phyloP scores from a whole-genome alignment of 352 stramenopile genomes.

The Phytopythium cucurbitacearum region DNA sequence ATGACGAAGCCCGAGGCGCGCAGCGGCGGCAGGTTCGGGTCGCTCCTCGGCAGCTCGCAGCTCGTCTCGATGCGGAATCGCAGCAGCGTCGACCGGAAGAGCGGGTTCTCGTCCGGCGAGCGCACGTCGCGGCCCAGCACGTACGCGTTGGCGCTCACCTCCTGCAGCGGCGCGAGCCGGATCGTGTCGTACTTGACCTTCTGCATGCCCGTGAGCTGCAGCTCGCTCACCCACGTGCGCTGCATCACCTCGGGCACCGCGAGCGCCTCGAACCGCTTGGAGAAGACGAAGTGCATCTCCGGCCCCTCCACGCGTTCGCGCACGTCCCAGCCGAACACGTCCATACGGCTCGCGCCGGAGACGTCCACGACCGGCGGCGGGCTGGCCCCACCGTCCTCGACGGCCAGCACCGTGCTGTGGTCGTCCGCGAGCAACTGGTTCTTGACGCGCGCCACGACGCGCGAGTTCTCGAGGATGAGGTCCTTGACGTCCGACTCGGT shows the following conservation, averaged over 20 bases:
- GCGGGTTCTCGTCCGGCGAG: slow-evolving; percentile 24
- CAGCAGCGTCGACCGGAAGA: slow-evolving; percentile 46
- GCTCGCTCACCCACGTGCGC: slow-evolving; percentile 38
- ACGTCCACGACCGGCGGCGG: not conserved
- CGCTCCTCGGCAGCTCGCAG: slow-evolving; percentile 8
- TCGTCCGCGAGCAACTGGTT: slow-evolving; percentile 13
- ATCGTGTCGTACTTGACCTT: slow-evolving; percentile 46
- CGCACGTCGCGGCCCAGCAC: slow-evolving; percentile 45
- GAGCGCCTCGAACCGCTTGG: slow-evolving; percentile 33
- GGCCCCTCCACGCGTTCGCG: slow-evolving; percentile 26
- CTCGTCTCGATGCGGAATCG: slow-evolving; percentile 41
- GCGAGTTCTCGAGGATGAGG: slow-evolving; percentile 33
- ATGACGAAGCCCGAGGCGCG: slow-evolving; percentile 30
- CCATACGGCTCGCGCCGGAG: not conserved
- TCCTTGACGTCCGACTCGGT: slow-evolving; percentile 30
- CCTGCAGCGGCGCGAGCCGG: slow-evolving; percentile 43
- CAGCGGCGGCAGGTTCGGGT: slow-evolving; percentile 6
- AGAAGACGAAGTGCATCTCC: slow-evolving; percentile 45
- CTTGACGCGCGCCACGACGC: slow-evolving; percentile 24
- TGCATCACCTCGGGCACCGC: slow-evolving; percentile 35
- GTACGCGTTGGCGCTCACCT: slow-evolving; percentile 29
- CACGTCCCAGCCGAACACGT: slow-evolving; percentile 49
- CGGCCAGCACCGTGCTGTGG: not conserved
- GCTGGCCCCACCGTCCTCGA: not conserved
- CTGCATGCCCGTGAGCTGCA: slow-evolving; percentile 27